Evolutionary conservation across 169 alveolate genomes (phyloP), one percentile per base, ranked within the genome.

Genomic region (Babesia gibsoni): DNA sequence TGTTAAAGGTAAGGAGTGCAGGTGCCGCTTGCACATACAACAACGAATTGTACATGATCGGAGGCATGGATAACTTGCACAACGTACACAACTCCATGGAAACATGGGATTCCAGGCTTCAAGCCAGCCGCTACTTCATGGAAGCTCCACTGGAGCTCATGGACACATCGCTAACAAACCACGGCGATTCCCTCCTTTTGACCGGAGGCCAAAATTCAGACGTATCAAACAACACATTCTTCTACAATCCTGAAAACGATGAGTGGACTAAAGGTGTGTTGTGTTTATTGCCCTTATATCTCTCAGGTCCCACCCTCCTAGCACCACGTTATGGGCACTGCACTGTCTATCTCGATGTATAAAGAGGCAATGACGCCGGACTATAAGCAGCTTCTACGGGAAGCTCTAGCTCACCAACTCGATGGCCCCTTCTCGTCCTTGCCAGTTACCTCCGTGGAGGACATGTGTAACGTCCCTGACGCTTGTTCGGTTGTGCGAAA

Each of bases 1-100:
- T 91, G 72, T 66, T 91, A 18, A 95, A 91, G 69, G 95, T 84
- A 20, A 83, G 96, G 52, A 83, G 93, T 23, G 93, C 95, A 0
- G 96, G 94, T 1, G 80, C 93, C 4, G 95, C 95, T 0, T 91
- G 84, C 58, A 63, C 73, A 32, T 89, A 81, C 57, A 56, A 75
- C 52, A 78, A 75, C 67, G 91, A 84, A 49, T 48, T 92, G 39
- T 84, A 72, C 73, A 86, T 74, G 14, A 66, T 90, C 33, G 96
- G 96, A 8, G 95, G 95, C 18, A 89, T 86, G 30, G 95, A 90
- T 63, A 87, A 89, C 45, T 72, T 52, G 42, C 92, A 86, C 48
- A 75, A 50, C 16, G 82, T 88, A 14, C 91, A 86, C 72, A 75
- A 75, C 46, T 82, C 95, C 1, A 84, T 81, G 20, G 93, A 89